Evolutionary conservation across 2,329 filamentous ascomycete species (phyloP), one percentile per base, ranked within the genome.

Genomic region (Nemania sp.): DNA sequence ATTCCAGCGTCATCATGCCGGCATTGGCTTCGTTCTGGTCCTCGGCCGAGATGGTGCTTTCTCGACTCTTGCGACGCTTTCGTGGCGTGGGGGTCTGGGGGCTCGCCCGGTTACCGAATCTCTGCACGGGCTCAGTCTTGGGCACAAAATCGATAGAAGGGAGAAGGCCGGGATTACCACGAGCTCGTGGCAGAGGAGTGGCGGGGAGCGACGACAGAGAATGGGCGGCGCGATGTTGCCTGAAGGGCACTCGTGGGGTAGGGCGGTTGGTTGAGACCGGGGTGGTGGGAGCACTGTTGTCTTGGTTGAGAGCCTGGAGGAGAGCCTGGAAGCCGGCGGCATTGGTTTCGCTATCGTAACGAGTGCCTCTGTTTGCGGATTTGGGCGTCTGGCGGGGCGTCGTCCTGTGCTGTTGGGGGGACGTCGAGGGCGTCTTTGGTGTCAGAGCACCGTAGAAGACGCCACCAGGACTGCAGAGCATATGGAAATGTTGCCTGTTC

Each of bases 401-500:
- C 64, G 76, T 75, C 13, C 80, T 72, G 20, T 78, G 73, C 64
- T 81, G 81, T 34, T 79, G 74, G 3, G 82, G 80, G 5, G 80
- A 78, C 20, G 78, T 69, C 32, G 73, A 67, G 69, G 83, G 74
- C 65, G 80, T 74, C 77, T 81, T 77, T 65, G 88, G 87, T 2
- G 85, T 87, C 60, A 88, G 77, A 59, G 86, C 81, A 59, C 84
- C 79, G 62, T 90, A 84, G 57, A 87, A 87, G 35, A 86, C 84
- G 52, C 86, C 87, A 13, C 90, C 89, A 1, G 91, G 90, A 68
- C 90, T 89, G 70, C 90, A 88, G 50, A 96, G 84, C 71, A 84
- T 83, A 60, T 91, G 90, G 68, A 96, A 87, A 71, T 96, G 92
- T 72, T 96, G 90, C 64, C 94, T 83, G 72, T 97, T 97, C 73